These are phyloP conservation scores for Spergularia marina DNA, from an alignment of 148 eudicot genomes.

Conservation along the genomic window DNA sequence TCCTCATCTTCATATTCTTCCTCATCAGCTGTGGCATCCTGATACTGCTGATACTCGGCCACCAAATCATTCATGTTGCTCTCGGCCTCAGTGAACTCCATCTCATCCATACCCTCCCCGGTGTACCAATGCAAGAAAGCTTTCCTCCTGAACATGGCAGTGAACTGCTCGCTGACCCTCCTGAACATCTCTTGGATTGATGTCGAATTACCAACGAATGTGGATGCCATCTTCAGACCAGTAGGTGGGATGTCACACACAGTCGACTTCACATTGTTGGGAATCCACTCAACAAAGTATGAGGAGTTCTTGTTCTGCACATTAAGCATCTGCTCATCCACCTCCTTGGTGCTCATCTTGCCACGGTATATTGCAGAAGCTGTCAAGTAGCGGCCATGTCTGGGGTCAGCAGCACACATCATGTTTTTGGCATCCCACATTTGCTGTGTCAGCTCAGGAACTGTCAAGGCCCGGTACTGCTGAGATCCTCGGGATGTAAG, in stretches of 20 bases:
- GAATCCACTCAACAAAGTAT: slow-evolving; percentile 87
- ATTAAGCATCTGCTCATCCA: slow-evolving; percentile 80
- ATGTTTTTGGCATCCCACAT: slow-evolving; percentile 94
- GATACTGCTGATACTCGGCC: slow-evolving; percentile 83
- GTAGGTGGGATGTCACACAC: slow-evolving; percentile 77
- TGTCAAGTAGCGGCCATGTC: slow-evolving; percentile 76
- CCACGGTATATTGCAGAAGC: slow-evolving; percentile 82
- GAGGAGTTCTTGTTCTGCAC: slow-evolving; percentile 87
- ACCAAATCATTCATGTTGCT: slow-evolving; percentile 91
- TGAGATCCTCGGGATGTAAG: slow-evolving; percentile 73
- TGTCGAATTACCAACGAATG: slow-evolving; percentile 78
- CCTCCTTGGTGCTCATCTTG: slow-evolving; percentile 90
- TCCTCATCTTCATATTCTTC: slow-evolving; percentile 70
- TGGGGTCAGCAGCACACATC: slow-evolving; percentile 91
- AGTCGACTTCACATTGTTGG: slow-evolving; percentile 72
- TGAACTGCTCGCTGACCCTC: slow-evolving; percentile 82
- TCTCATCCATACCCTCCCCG: slow-evolving; percentile 87
- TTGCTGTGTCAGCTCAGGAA: slow-evolving; percentile 74
- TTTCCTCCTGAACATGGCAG: slow-evolving; percentile 88
- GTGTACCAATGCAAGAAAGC: slow-evolving; percentile 93
- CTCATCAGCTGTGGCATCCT: slow-evolving; percentile 73
- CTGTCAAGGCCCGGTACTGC: slow-evolving; percentile 53
- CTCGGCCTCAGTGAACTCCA: slow-evolving; percentile 92
- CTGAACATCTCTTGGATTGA: slow-evolving; percentile 84
- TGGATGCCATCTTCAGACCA: slow-evolving; percentile 73